Percentiles rank a stretch among this genome's conserved stretches.
Evolutionary conservation across 139 green algal genomes (phyloP).

Genomic region (Chlorella sp.): DNA sequence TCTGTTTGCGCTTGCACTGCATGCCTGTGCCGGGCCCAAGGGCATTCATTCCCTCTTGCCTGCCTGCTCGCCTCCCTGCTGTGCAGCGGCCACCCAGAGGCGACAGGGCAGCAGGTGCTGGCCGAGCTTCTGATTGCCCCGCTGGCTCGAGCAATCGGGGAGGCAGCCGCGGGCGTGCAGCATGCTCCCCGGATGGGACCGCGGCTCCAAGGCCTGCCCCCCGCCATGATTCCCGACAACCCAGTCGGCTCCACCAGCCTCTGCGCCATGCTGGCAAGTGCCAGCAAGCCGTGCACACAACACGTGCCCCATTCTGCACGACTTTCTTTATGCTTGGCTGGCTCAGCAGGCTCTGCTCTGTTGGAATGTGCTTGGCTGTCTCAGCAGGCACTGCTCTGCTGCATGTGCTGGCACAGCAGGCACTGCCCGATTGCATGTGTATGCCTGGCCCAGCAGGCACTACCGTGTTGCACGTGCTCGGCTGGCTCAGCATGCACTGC

Average conservation of each 20-base stretch:
- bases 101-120: constrained; percentile 5
- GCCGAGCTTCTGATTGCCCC: not conserved
- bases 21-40: not conserved
- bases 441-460: no score
- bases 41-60: no score
- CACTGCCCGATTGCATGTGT: no score
- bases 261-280: constrained; percentile 8
- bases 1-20: not conserved
- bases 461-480: no score
- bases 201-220: constrained; percentile 2
- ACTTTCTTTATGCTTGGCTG: no score
- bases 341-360: no score
- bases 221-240: not conserved
- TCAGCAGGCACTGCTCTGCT: no score
- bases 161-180: not conserved
- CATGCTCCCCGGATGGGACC: not conserved
- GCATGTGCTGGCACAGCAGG: no score
- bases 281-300: not conserved
- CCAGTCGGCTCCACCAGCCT: not conserved
- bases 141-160: not conserved
- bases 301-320: not conserved
- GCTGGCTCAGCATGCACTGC: no score
- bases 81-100: constrained; percentile 10
- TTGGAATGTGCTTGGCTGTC: no score
- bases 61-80: not conserved